phyloP scores from a whole-genome alignment of 139 green algal genomes.

The Marvania coccoides region DNA sequence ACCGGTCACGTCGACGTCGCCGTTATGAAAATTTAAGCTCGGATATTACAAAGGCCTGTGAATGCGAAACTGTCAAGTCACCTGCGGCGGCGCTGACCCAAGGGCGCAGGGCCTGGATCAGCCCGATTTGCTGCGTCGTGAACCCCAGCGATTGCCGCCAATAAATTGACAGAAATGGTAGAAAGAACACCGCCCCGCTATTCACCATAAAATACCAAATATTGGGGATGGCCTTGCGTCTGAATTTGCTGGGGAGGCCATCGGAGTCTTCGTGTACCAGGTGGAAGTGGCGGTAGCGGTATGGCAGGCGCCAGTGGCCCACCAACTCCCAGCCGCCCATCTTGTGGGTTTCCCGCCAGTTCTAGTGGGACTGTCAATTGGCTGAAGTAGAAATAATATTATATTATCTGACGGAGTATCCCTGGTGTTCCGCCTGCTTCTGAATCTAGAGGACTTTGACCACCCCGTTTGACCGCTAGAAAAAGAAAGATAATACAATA shows the following conservation, averaged over 20 bases:
- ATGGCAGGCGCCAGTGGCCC: not conserved
- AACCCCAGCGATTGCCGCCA: slow-evolving; percentile 1
- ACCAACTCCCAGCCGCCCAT: not conserved
- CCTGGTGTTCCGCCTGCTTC: no score
- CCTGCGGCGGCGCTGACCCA: not conserved
- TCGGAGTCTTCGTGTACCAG: not conserved
- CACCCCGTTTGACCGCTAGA: no score
- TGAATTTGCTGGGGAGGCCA: not conserved
- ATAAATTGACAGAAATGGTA: slow-evolving; percentile 17
- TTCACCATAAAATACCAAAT: slow-evolving; percentile 17
- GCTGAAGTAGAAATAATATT: no score
- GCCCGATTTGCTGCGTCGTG: not conserved
- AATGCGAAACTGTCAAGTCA: not conserved
- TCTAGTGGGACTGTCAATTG: no score
- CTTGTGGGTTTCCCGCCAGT: no score
- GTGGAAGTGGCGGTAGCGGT: not conserved
- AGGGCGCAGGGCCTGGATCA: slow-evolving; percentile 6
- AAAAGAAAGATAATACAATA: no score
- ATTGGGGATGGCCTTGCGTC: not conserved
- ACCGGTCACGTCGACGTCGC: not conserved
- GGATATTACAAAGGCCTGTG: not conserved
- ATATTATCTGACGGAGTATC: no score
- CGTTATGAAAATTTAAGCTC: not conserved
- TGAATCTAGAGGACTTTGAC: no score
- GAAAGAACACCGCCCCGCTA: slow-evolving; percentile 2